These are phyloP conservation scores for Phylloporus sp. DNA, from an alignment of 768 basidiomycete species.

Conservation along the genomic window DNA sequence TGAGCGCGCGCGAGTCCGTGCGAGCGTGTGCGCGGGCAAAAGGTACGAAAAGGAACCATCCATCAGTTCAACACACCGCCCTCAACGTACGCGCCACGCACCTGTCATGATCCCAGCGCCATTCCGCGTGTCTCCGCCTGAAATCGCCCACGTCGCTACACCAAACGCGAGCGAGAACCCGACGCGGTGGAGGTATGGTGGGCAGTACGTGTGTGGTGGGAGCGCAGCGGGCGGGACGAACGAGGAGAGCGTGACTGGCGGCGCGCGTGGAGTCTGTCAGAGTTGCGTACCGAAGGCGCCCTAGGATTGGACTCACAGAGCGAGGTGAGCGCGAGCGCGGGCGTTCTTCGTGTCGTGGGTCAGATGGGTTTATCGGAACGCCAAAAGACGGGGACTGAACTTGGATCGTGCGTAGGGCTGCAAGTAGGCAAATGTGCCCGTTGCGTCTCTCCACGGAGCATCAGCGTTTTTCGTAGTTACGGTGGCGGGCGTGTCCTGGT, in stretches of 20 bases:
- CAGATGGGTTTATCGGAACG: slow-evolving; percentile 8
- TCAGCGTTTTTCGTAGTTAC: not conserved
- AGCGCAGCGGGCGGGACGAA: slow-evolving; percentile 33
- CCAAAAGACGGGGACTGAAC: slow-evolving; percentile 21
- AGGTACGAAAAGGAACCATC: too few species aligned
- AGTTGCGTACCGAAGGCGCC: too few species aligned
- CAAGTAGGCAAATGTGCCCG: slow-evolving; percentile 20
- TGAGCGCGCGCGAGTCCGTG: slow-evolving; percentile 9
- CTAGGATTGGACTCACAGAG: slow-evolving; percentile 35
- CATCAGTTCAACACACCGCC: too few species aligned
- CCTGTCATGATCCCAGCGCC: slow-evolving; percentile 41
- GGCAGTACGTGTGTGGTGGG: slow-evolving; percentile 27
- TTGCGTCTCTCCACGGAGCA: slow-evolving; percentile 13
- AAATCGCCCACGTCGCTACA: slow-evolving; percentile 41
- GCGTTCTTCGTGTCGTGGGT: slow-evolving; percentile 20
- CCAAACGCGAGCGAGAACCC: slow-evolving; percentile 42
- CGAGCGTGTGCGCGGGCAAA: too few species aligned
- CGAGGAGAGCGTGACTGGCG: slow-evolving; percentile 34
- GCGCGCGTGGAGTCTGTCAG: too few species aligned
- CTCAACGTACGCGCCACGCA: too few species aligned
- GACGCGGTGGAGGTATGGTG: slow-evolving; percentile 39
- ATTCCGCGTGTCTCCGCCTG: slow-evolving; percentile 37
- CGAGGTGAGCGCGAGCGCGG: slow-evolving; percentile 29
- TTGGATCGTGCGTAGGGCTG: slow-evolving; percentile 30
- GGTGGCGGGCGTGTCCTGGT: not conserved